Evolutionary conservation across 2,329 filamentous ascomycete genomes (phyloP), one percentile per base, ranked within the genome.

Genomic region (Ophiostoma pallidulum): DNA sequence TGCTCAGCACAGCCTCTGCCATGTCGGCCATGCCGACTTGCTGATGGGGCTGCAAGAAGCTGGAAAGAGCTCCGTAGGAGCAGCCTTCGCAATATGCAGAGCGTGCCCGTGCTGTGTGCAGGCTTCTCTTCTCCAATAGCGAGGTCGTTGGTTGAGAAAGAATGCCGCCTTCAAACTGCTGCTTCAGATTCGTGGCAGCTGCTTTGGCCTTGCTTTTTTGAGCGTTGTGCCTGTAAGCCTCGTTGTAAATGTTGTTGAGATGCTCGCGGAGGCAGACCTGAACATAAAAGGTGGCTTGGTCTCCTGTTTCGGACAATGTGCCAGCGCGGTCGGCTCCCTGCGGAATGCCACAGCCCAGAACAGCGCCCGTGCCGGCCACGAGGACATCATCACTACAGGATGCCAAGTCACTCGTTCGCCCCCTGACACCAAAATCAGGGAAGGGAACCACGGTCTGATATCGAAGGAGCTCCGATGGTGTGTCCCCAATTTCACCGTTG

Each of bases 61-160:
- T 18, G 3, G 39, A 32, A 3, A 55, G 35, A 13, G 45, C 44
- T 3, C 26, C 45, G 14, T 40, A 52, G 4, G 49, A 45, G 8
- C 38, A 10, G 12, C 37, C 41, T 24, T 55, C 53, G 44, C 53
- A 55, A 35, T 55, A 54, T 14, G 36, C 32, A 4, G 45, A 38
- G 4, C 48, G 49, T 1, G 50, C 51, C 1, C 53, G 43, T 0
- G 52, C 53, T 1, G 47, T 47, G 8, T 41, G 36, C 3, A 48
- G 28, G 28, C 32, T 50, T 16, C n/a, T n/a, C n/a, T 48, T 35
- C 22, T 40, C 24, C 3, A 35, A 14, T 10, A 18, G 13, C 13
- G n/a, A 6, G 6, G 20, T 9, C 4, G 28, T n/a, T 12, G 45
- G 40, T 19, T 39, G 26, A 12, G 42, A 47, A 13, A 49, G 5